phyloP scores from a whole-genome alignment of 73 alveolate genomes.

The Paramecium pentaurelia region DNA sequence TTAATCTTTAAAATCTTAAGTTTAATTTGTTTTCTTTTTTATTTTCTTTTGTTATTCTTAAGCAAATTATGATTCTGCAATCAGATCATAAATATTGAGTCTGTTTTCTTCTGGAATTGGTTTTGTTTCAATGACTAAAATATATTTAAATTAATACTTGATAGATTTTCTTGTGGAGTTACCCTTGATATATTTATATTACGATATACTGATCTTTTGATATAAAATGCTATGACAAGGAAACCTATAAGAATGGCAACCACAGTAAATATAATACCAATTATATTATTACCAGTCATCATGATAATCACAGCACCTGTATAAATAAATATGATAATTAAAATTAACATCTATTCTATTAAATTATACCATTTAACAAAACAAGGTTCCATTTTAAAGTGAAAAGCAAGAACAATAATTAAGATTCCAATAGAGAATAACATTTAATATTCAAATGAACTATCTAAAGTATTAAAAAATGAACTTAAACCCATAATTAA shows the following conservation, averaged over 20 bases:
- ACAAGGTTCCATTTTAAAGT: background rate
- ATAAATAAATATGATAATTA: background rate
- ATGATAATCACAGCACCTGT: background rate
- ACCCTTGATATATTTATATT: background rate
- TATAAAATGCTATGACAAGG: background rate
- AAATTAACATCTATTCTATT: background rate
- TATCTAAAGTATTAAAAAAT: background rate
- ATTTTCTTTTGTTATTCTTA: background rate
- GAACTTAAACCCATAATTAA: conserved; percentile 9
- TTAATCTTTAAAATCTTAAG: background rate
- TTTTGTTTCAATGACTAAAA: background rate
- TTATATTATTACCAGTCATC: background rate
- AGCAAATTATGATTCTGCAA: background rate
- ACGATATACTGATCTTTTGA: background rate
- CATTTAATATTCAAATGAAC: background rate
- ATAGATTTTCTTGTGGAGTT: background rate
- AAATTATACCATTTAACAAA: background rate
- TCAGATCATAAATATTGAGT: background rate
- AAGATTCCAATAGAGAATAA: background rate
- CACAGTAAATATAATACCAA: background rate
- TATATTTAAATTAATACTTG: background rate
- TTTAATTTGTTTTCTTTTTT: background rate
- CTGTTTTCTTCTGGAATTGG: background rate
- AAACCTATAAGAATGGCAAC: background rate
- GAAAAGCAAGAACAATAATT: background rate